Evolutionary conservation across 495 filamentous ascomycete genomes (phyloP).

Genomic region (Pseudomonodictys pantanalensis): DNA sequence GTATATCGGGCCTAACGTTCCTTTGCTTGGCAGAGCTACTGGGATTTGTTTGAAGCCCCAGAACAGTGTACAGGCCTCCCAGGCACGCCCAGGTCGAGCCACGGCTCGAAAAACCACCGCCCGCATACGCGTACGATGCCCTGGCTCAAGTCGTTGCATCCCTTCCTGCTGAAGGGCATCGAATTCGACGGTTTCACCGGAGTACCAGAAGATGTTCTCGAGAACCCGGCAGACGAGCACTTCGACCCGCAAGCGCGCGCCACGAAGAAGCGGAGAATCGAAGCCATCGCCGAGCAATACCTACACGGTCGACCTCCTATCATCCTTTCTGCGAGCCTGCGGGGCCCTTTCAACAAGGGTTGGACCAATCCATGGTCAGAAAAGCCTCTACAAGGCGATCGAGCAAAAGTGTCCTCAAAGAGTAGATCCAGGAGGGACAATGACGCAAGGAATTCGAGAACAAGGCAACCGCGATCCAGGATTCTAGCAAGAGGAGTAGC

Average conservation of each 20-base stretch:
- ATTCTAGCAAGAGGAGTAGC: too few species aligned
- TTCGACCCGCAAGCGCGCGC: conserved; percentile 8
- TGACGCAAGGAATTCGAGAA: not conserved
- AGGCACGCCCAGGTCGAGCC: not conserved
- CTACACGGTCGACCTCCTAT: conserved; percentile 15
- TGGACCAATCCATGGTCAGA: conserved; percentile 33
- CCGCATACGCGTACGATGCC: not conserved
- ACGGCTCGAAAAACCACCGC: not conserved
- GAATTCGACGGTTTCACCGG: not conserved
- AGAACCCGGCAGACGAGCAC: conserved; percentile 7
- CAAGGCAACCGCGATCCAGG: too few species aligned
- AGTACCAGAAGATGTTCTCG: not conserved
- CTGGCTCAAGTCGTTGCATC: not conserved
- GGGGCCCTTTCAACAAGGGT: conserved; percentile 24
- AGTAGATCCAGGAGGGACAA: not conserved
- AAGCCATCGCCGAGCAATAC: conserved; percentile 21
- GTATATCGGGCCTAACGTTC: too few species aligned
- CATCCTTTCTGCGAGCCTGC: conserved; percentile 22
- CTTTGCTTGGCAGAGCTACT: too few species aligned
- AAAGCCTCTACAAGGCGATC: too few species aligned
- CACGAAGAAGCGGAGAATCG: conserved; percentile 27
- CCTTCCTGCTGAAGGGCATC: not conserved
- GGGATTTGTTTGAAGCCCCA: too few species aligned
- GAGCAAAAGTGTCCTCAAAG: too few species aligned
- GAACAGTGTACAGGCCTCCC: conserved; percentile 4